Percentiles rank a stretch among this genome's conserved stretches.
Conservation (phyloP, 371 early-diverging fungal genomes). For the Mortierella sp. region DNA sequence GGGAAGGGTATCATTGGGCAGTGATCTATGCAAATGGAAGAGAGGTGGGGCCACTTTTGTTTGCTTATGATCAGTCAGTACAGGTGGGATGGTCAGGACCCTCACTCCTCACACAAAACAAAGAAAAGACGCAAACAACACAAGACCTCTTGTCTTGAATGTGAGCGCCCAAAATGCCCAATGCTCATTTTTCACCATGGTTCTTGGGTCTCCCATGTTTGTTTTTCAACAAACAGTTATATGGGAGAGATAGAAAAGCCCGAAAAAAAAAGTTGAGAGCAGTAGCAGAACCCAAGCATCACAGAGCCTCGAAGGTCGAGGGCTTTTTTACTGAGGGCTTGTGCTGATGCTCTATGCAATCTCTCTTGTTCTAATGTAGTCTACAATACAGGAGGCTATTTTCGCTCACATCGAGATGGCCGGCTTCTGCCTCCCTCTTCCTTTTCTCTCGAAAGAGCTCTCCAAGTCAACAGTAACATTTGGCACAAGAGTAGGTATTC, state of each 20-base stretch:
- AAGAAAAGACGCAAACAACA: not conserved
- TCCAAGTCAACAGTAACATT: too few relatives aligned
- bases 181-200: not conserved
- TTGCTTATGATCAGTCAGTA: not conserved
- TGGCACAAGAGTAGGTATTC: too few relatives aligned
- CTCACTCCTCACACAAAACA: not conserved
- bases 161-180: not conserved
- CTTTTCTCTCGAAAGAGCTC: too few relatives aligned
- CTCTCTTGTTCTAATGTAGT: not conserved
- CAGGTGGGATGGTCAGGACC: too few relatives aligned
- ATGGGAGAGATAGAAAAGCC: not conserved
- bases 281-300: not conserved
- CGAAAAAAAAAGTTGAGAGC: not conserved
- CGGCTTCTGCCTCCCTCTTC: too few relatives aligned
- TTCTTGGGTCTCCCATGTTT: not conserved
- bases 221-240: not conserved
- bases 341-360: not conserved
- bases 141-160: too few relatives aligned
- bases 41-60: not conserved
- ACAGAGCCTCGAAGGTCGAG: constrained; percentile 1
- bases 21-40: not conserved
- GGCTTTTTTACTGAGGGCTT: constrained; percentile 9
- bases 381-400: not conserved
- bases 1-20: not conserved
- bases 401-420: not conserved